Evolutionary conservation across 108 stramenopile genomes (phyloP), one percentile per base, ranked within the genome.

Genomic region (Stephanodiscus triporus): DNA sequence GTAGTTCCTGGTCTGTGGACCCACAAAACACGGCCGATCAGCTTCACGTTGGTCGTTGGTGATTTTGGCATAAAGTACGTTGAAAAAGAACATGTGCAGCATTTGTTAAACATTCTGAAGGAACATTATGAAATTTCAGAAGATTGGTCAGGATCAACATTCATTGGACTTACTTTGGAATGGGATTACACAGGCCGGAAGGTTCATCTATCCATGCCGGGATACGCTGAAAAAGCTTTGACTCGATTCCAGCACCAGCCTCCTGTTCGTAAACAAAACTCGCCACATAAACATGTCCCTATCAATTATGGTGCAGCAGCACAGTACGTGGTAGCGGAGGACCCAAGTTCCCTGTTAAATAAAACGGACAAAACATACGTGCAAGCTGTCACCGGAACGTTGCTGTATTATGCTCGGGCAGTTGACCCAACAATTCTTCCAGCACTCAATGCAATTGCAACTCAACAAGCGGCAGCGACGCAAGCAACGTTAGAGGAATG

Each of bases 1-100:
- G 32, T 32, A 48, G 80, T 80, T 0, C 85, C 75, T 8, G 88
- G 88, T 20, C 37, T 89, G 9, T 89, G 73, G 77, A 66, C 23
- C 10, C 81, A 89, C 55, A 27, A 60, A 29, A 30, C 23, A 0
- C 62, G 81, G 0, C 69, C 62, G 0, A 51, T 68, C 17, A 6
- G 4, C 2, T 78, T 75, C 75, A 57, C 60, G 4, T 67, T 81
- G 0, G 73, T 75, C 26, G 75, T 81, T 29, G 74, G 70, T n/a
- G 75, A 81, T 34, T 81, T 81, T 54, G 80, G 80, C 0, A 40
- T 75, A 14, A 61, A 61, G 53, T 80, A 74, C 26, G 29, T 27
- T 17, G 17, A 22, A n/a, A 11, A 51, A 13, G 36, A 36, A 19
- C n/a, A 77, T 30, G 70, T 47, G 0, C 7, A 42, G 0, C 51